Conservation (phyloP, 345 rosid species). For the Euphorbia peplus region DNA sequence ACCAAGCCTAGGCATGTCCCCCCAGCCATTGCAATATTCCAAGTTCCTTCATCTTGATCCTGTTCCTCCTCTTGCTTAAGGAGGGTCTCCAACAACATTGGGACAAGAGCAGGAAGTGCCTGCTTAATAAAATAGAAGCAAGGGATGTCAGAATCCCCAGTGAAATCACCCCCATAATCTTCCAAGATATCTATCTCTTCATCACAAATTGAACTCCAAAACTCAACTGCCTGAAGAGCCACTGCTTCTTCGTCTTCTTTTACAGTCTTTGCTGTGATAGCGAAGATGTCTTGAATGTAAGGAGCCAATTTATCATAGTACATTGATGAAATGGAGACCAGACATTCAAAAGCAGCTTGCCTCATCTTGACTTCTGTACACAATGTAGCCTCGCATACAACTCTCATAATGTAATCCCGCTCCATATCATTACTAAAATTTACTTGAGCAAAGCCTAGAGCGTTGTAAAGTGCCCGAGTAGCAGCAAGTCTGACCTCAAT, state of each 20-base stretch:
- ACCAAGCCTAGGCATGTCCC: slow-evolving; percentile 51
- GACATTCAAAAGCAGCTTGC: slow-evolving; percentile 49
- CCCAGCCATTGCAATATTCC: slow-evolving; percentile 53
- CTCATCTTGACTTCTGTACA: slow-evolving; percentile 41
- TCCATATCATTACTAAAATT: slow-evolving; percentile 46
- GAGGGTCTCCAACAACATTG: slow-evolving; percentile 44
- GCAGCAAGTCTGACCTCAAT: slow-evolving; percentile 50
- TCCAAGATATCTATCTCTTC: slow-evolving; percentile 51
- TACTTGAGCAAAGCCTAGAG: slow-evolving; percentile 49
- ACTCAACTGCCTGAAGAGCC: slow-evolving; percentile 47
- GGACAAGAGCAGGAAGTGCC: slow-evolving; percentile 46
- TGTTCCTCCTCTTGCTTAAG: slow-evolving; percentile 52
- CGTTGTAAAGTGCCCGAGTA: slow-evolving; percentile 41
- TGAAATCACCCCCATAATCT: slow-evolving; percentile 40
- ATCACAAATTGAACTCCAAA: slow-evolving; percentile 49
- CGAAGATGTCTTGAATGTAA: slow-evolving; percentile 44
- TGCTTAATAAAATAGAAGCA: slow-evolving; percentile 47
- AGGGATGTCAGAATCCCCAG: slow-evolving; percentile 42
- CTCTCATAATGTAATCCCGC: slow-evolving; percentile 50
- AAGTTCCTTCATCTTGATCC: slow-evolving; percentile 49
- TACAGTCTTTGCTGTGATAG: slow-evolving; percentile 45
- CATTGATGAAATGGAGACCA: slow-evolving; percentile 47
- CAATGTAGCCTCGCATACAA: slow-evolving; percentile 43
- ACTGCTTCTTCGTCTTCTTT: slow-evolving; percentile 50
- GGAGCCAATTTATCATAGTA: slow-evolving; percentile 47